Base-by-base conservation (phyloP, 2,329 filamentous ascomycete genomes). In the Fusarium hainanense region DNA sequence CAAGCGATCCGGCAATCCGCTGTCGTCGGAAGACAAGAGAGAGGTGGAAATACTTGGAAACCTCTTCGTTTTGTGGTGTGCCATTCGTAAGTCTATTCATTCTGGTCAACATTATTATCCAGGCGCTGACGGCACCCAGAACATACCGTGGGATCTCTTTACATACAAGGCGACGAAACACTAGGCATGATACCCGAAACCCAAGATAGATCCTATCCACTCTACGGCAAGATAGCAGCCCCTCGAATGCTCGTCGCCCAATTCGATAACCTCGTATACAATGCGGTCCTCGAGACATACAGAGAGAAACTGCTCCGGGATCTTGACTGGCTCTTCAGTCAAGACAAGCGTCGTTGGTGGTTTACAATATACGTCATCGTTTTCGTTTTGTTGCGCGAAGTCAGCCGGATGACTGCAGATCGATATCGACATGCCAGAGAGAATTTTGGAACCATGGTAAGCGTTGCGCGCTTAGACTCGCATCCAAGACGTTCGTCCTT, bases 181-280 rank as follows among this genome's bases (percentile, higher is more conserved):
- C 75, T 85, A 2, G 82, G 77, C 18, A 83, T 84, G 79, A 40
- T 63, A 6, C 77, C 79, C 0, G 77, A 81, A 18, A 57, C 54
- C 10, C 61, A 68, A 18, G 78, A 83, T 43, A 61, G 74, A 4
- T 77, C 78, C 10, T 82, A 82, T 51, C 81, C 82, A 0, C 77
- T 81, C 23, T 74, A 75, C 21, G 76, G 76, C 7, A 79, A 76
- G n/a, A 75, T 84, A 6, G 80, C 79, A 0, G 70, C 82, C 1
- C 82, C 83, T 3, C 78, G 82, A 3, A 83, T 84, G 79, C 76
- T 84, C 23, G 76, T 83, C 2, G 82, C 82, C 4, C 83, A 85
- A 54, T 80, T 83, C 50, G 82, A 85, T 68, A 80, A 78, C 41
- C 80, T 85, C 55, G 80, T 80, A 54, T 76, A 78, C 34, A 76